Evolutionary conservation across 2,329 filamentous ascomycete genomes (phyloP), one percentile per base, ranked within the genome.

Genomic region (Colletotrichum caudatum): DNA sequence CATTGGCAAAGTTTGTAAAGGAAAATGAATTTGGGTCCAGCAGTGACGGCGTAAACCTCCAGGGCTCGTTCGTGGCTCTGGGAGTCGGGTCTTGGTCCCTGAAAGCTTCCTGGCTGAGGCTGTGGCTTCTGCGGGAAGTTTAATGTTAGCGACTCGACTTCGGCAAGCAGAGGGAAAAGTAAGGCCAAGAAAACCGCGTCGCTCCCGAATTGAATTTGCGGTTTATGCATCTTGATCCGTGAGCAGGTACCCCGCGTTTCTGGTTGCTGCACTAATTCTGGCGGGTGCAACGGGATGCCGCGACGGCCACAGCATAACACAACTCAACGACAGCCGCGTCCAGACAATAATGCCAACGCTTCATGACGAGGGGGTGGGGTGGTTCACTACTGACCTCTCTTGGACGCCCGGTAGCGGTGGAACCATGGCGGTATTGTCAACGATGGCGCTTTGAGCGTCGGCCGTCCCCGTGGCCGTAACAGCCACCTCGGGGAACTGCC

Each of bases 41-140:
- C 69, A 97, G 85, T 29, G 94, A 96, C 5, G 95, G 94, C 2
- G 95, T 97, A 78, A 97, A 94, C 75, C 93, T 89, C 91, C 95
- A 96, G 76, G 89, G 90, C 76, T 98, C 94, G 77, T 92, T 91
- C 53, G 92, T 89, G 23, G 91, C 92, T 79, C 93, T 90, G 6
- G 94, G 94, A 4, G 94, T 97, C 26, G 93, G 92, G 78, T 97
- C 94, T 77, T 93, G 89, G 81, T 96, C 93, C 80, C 84, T 82
- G 76, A 89, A 90, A 48, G 80, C 81, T 69, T 84, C 82, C 76
- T 83, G 83, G 71, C 74, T 76, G 65, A 81, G 72, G 73, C 73
- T 79, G 61, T 82, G 81, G 58, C 79, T 77, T 75, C 93, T 94
- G 68, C 29, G 48, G 26, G 26, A 39, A 57, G 54, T 62, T 26